A percentile compares a stretch with the other conserved stretches of the same genome.
Conservation (phyloP, 768 basidiomycete genomes). For the Russula virescens region DNA sequence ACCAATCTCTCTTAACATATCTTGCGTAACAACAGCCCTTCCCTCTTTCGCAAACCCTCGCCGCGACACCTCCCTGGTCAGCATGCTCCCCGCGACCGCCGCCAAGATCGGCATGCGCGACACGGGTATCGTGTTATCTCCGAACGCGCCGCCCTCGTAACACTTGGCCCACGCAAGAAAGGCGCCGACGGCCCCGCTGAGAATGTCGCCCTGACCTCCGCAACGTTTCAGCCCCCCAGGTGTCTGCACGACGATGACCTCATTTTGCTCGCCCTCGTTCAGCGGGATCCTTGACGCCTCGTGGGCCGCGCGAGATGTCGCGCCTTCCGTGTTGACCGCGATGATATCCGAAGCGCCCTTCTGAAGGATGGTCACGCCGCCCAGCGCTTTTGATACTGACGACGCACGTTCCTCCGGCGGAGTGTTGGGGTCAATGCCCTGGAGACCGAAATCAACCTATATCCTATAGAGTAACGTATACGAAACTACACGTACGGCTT, state of each 20-base stretch:
- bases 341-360: slow-evolving; percentile 85
- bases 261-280: slow-evolving; percentile 33
- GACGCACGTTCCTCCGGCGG: slow-evolving; percentile 55
- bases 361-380: slow-evolving; percentile 84
- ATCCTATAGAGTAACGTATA: background rate
- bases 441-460: background rate
- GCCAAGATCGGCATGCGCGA: slow-evolving; percentile 78
- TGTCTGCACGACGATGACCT: slow-evolving; percentile 54
- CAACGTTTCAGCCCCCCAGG: slow-evolving; percentile 86
- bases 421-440: slow-evolving; percentile 48
- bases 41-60: slow-evolving; percentile 72
- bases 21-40: slow-evolving; percentile 63
- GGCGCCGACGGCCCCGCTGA: slow-evolving; percentile 83
- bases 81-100: slow-evolving; percentile 79
- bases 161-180: slow-evolving; percentile 95
- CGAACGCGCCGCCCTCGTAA: slow-evolving; percentile 80
- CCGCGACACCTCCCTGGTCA: slow-evolving; percentile 80
- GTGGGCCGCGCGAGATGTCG: slow-evolving; percentile 38
- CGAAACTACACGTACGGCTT: slow-evolving; percentile 43
- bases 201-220: slow-evolving; percentile 94
- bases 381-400: slow-evolving; percentile 65
- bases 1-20: slow-evolving; percentile 47
- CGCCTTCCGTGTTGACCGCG: slow-evolving; percentile 64
- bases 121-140: slow-evolving; percentile 48
- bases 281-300: slow-evolving; percentile 33